Conservation (phyloP, 2,329 filamentous ascomycete species). For the Cytospora piceae region DNA sequence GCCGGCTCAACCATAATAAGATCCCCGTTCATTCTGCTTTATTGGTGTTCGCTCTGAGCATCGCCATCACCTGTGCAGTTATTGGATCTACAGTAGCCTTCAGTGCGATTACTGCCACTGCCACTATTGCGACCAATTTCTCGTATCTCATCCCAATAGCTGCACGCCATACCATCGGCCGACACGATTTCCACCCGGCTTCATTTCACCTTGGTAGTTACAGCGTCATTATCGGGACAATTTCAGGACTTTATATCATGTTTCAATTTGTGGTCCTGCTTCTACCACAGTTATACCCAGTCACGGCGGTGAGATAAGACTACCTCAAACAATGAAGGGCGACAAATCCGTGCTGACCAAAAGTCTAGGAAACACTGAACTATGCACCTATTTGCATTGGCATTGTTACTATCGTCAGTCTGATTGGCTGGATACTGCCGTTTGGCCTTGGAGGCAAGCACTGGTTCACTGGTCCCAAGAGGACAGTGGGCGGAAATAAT, state of each 20-base stretch:
- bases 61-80: conserved; percentile 42
- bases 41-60: conserved; percentile 39
- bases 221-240: conserved; percentile 34
- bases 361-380: conserved; percentile 40
- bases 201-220: conserved; percentile 41
- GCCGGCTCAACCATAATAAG: conserved; percentile 38
- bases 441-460: conserved; percentile 40
- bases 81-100: conserved; percentile 44
- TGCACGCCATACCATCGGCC: conserved; percentile 43
- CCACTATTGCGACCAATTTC: conserved; percentile 44
- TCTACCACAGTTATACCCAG: conserved; percentile 44
- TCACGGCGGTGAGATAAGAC: conserved; percentile 33
- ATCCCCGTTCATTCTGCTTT: conserved; percentile 43
- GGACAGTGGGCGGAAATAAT: conserved; percentile 37
- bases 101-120: conserved; percentile 43
- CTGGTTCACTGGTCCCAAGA: conserved; percentile 45
- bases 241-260: conserved; percentile 41
- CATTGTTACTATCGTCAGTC: conserved; percentile 41
- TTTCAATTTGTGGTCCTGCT: conserved; percentile 43
- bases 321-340: not conserved
- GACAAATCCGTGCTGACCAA: not conserved
- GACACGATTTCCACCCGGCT: conserved; percentile 40
- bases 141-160: conserved; percentile 45
- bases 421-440: conserved; percentile 43
- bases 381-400: conserved; percentile 46